Evolutionary conservation across 768 basidiomycete genomes (phyloP).

Genomic region (Hortiboletus campestris): DNA sequence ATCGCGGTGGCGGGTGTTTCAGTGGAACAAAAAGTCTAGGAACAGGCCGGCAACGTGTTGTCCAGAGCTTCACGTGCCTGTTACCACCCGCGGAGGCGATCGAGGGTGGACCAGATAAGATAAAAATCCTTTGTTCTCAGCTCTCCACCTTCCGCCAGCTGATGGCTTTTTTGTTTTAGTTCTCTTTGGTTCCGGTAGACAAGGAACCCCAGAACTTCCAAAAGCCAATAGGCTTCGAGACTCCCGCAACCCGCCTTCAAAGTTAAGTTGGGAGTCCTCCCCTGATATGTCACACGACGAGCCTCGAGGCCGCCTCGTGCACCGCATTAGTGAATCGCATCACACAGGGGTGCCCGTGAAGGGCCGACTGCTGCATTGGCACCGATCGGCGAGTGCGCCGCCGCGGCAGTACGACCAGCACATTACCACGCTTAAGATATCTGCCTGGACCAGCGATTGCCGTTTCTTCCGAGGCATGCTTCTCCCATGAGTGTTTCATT

Average conservation of each 20-base stretch:
- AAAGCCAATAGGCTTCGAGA: too few species aligned
- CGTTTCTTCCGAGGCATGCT: background rate
- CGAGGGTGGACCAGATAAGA: slow-evolving; percentile 6
- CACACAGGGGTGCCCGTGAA: background rate
- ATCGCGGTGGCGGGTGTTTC: background rate
- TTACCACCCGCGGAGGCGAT: background rate
- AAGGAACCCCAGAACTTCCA: too few species aligned
- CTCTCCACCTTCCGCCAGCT: too few species aligned
- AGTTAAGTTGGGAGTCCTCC: background rate
- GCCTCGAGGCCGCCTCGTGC: slow-evolving; percentile 21
- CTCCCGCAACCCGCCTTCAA: background rate
- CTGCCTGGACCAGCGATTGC: too few species aligned
- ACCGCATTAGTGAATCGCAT: background rate
- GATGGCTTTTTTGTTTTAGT: too few species aligned
- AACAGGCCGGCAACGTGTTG: too few species aligned
- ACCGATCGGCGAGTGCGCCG: background rate
- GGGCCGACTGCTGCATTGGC: background rate
- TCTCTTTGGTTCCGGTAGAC: too few species aligned
- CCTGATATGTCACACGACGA: background rate
- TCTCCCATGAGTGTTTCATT: background rate
- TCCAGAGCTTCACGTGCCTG: background rate
- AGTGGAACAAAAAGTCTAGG: slow-evolving; percentile 2
- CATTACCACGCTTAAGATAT: background rate
- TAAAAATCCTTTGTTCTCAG: background rate
- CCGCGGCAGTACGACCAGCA: background rate